Percentiles rank a stretch among this genome's conserved stretches.
phyloP scores from a whole-genome alignment of 2,329 filamentous ascomycete species.

The Arthroderma sp. region DNA sequence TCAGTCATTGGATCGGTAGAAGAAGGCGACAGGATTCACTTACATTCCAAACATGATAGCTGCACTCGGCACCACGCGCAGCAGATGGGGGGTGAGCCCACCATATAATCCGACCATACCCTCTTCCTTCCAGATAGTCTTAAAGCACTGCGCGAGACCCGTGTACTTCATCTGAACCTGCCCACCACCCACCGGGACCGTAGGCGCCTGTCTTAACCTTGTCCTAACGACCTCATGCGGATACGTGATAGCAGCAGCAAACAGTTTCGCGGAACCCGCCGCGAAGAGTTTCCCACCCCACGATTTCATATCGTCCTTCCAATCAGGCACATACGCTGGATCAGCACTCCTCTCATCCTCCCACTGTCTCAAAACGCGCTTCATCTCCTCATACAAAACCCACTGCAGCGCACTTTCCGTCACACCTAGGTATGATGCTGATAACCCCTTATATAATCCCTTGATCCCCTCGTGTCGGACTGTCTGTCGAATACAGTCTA shows the following conservation, averaged over 20 bases:
- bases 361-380: constrained; percentile 54
- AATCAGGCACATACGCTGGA: constrained; percentile 48
- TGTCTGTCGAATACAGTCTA: constrained; percentile 76
- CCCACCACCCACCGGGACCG: constrained; percentile 52
- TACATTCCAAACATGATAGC: constrained; percentile 76
- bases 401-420: constrained; percentile 84
- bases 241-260: constrained; percentile 75
- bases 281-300: constrained; percentile 69
- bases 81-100: constrained; percentile 78
- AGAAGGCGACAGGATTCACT: neutral
- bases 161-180: constrained; percentile 67
- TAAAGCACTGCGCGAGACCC: constrained; percentile 77
- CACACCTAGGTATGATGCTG: constrained; percentile 80
- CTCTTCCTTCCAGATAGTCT: constrained; percentile 75
- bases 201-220: constrained; percentile 70
- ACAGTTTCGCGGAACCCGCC: constrained; percentile 62
- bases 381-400: constrained; percentile 90
- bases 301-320: constrained; percentile 34
- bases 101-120: constrained; percentile 77
- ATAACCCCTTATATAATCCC: constrained; percentile 80
- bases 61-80: constrained; percentile 80
- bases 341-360: constrained; percentile 44
- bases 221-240: constrained; percentile 83
- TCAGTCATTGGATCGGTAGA: neutral
- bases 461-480: constrained; percentile 65